Conservation (phyloP, 2,329 filamentous ascomycete species). For the Ophiostoma populinum region DNA sequence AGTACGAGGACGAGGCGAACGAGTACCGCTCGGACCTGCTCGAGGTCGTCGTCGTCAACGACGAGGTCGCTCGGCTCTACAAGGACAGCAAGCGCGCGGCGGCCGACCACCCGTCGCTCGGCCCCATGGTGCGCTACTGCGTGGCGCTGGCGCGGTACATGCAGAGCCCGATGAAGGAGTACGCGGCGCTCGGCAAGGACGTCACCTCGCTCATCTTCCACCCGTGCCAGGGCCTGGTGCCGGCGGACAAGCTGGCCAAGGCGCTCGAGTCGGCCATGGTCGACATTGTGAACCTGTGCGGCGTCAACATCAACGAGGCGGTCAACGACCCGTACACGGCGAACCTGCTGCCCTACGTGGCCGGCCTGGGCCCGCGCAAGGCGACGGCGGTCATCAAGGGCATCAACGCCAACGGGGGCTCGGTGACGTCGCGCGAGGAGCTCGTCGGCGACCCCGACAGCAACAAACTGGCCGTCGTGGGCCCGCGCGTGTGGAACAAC, state of each 20-base stretch:
- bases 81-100: slow-evolving; percentile 71
- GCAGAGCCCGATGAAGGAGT: slow-evolving; percentile 92
- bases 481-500: slow-evolving; percentile 86
- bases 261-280: slow-evolving; percentile 93
- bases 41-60: slow-evolving; percentile 83
- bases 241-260: slow-evolving; percentile 71
- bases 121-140: slow-evolving; percentile 71
- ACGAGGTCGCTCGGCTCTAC: slow-evolving; percentile 92
- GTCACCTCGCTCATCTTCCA: slow-evolving; percentile 78
- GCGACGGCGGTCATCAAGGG: slow-evolving; percentile 72
- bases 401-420: slow-evolving; percentile 78
- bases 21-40: slow-evolving; percentile 63
- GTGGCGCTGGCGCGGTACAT: slow-evolving; percentile 79
- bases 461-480: slow-evolving; percentile 62
- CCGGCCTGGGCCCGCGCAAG: slow-evolving; percentile 82
- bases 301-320: slow-evolving; percentile 88
- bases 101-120: slow-evolving; percentile 64
- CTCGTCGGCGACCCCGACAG: slow-evolving; percentile 76
- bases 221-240: slow-evolving; percentile 72
- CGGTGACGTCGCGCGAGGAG: slow-evolving; percentile 69
- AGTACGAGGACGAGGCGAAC: slow-evolving; percentile 71
- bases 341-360: slow-evolving; percentile 77
- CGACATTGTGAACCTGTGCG: slow-evolving; percentile 93
- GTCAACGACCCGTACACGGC: slow-evolving; percentile 66
- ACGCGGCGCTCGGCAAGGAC: slow-evolving; percentile 80